phyloP scores from a whole-genome alignment of 192 early-diverging fungal species.

The Entomortierella chlamydospora region DNA sequence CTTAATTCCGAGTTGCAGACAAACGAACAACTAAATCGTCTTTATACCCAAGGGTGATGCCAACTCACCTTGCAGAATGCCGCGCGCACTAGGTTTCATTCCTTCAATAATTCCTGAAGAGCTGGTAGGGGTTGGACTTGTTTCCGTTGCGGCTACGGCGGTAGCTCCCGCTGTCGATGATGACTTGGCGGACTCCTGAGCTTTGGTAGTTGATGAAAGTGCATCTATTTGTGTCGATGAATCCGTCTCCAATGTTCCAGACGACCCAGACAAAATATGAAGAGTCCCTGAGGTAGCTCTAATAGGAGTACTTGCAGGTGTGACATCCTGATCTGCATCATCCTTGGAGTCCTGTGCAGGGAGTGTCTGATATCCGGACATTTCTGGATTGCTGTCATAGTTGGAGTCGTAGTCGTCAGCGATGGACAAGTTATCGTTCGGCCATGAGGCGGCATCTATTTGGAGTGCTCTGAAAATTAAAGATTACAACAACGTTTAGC shows the following conservation, averaged over 20 bases:
- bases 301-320: slow-evolving; percentile 11
- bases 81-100: slow-evolving; percentile 41
- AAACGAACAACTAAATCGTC: too few relatives aligned
- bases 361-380: slow-evolving; percentile 52
- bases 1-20: background rate
- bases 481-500: background rate
- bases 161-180: background rate
- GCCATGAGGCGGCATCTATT: slow-evolving; percentile 38
- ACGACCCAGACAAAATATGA: slow-evolving; percentile 8
- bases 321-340: slow-evolving; percentile 37
- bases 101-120: slow-evolving; percentile 29
- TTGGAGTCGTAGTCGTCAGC: slow-evolving; percentile 37
- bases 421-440: slow-evolving; percentile 18
- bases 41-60: background rate
- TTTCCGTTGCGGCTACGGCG: background rate
- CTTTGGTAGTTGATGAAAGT: background rate
- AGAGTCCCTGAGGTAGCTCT: slow-evolving; percentile 1
- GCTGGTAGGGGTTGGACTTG: background rate
- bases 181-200: background rate
- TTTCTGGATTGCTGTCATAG: slow-evolving; percentile 43
- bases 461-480: slow-evolving; percentile 35
- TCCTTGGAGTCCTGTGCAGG: slow-evolving; percentile 43
- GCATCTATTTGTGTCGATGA: background rate
- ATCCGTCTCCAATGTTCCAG: background rate
- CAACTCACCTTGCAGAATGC: slow-evolving; percentile 39